Percentiles rank a stretch among this genome's conserved stretches.
These are phyloP conservation scores for Cardamine chenopodiifolia DNA, from an alignment of 345 rosid genomes.

Conservation along the genomic window DNA sequence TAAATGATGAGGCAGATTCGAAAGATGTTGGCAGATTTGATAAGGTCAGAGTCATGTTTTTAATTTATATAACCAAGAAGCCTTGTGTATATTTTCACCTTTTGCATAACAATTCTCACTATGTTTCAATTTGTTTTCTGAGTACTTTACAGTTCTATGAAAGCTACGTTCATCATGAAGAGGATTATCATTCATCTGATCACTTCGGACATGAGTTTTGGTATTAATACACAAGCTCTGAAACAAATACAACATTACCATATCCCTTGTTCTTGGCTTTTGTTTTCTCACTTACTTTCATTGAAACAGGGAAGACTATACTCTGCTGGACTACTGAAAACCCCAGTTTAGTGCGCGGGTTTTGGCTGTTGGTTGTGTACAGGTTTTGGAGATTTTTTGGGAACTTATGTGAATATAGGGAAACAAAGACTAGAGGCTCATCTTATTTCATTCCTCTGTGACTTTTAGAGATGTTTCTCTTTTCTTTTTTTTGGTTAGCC, in stretches of 20 bases:
- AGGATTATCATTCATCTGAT: conserved; percentile 33
- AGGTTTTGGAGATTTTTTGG: conserved; percentile 6
- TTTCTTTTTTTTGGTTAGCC: neutral
- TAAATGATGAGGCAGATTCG: conserved; percentile 51
- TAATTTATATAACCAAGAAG: conserved; percentile 1
- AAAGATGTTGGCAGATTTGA: conserved; percentile 39
- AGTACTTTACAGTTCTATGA: conserved; percentile 34
- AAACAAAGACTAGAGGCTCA: conserved; percentile 2
- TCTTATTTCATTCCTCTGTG: neutral
- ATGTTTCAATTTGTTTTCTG: neutral
- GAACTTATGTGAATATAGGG: conserved; percentile 17
- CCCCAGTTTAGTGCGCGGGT: neutral
- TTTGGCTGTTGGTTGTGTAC: conserved; percentile 15
- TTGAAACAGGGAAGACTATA: conserved; percentile 34
- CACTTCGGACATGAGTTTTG: conserved; percentile 27
- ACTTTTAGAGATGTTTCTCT: conserved; percentile 9
- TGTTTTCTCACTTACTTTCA: conserved; percentile 29
- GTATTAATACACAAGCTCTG: conserved; percentile 22
- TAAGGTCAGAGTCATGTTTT: conserved; percentile 34
- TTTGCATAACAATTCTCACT: neutral
- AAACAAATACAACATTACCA: neutral
- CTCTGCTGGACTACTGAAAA: conserved; percentile 17
- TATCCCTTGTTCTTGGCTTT: conserved; percentile 8
- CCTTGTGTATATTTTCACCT: neutral
- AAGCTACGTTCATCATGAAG: conserved; percentile 16